A percentile compares a stretch with the other conserved stretches of the same genome.
These are phyloP conservation scores for Kodamaea plutei DNA, from an alignment of 1,139 yeast species.

Conservation along the genomic window DNA sequence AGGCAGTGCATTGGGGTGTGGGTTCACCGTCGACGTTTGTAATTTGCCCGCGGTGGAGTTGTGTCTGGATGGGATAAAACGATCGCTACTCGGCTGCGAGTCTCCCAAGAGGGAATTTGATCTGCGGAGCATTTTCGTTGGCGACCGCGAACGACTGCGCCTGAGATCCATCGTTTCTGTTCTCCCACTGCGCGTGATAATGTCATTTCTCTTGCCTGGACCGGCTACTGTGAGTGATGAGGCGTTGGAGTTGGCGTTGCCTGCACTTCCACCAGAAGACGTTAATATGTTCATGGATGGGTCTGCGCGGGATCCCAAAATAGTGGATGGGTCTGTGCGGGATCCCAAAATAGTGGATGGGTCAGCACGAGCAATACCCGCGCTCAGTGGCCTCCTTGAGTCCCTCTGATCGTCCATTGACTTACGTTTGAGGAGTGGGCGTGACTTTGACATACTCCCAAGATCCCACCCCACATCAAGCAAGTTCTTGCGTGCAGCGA, in stretches of 20 bases:
- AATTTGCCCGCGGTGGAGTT: conserved; percentile 39
- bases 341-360: neutral
- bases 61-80: conserved; percentile 46
- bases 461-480: conserved; percentile 2
- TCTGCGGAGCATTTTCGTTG: conserved; percentile 28
- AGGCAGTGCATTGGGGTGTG: conserved; percentile 48
- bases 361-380: neutral
- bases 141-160: conserved; percentile 11
- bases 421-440: neutral
- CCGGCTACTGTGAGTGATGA: too few species aligned
- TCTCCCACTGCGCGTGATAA: neutral
- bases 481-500: conserved; percentile 3
- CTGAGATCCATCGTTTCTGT: neutral
- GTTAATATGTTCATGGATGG: too few species aligned
- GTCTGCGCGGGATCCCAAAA: neutral
- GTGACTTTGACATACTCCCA: neutral
- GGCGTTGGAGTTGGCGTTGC: too few species aligned
- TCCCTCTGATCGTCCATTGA: neutral
- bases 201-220: neutral
- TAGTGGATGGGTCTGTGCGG: neutral
- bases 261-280: too few species aligned
- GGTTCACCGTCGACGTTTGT: conserved; percentile 26
- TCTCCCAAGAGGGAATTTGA: conserved; percentile 31
- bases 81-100: conserved; percentile 21
- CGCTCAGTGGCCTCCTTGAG: neutral